A percentile compares a stretch with the other conserved stretches of the same genome.
These are phyloP conservation scores for Lactarius evosmus DNA, from an alignment of 768 basidiomycete genomes.

Conservation along the genomic window DNA sequence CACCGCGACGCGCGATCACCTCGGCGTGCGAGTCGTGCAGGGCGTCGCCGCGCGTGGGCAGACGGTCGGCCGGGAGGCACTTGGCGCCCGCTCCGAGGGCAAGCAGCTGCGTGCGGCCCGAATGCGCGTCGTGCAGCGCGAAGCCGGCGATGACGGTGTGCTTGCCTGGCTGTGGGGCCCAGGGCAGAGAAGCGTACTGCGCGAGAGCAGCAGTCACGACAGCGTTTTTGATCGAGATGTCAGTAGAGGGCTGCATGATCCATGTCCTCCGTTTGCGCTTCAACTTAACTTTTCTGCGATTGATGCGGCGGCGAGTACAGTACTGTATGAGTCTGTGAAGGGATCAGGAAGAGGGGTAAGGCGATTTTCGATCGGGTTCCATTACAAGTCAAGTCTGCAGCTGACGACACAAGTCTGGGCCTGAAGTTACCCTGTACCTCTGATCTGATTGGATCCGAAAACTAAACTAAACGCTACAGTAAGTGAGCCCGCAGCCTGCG, in stretches of 20 bases:
- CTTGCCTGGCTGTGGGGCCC: slow-evolving; percentile 51
- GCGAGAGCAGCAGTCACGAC: slow-evolving; percentile 42
- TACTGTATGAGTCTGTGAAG: not conserved
- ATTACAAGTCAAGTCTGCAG: not conserved
- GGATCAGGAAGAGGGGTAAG: not conserved
- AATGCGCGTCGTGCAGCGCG: slow-evolving; percentile 43
- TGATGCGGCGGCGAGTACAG: not conserved
- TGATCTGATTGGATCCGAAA: too few species aligned
- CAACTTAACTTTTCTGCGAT: not conserved
- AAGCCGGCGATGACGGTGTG: slow-evolving; percentile 62
- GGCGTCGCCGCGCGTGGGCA: slow-evolving; percentile 69
- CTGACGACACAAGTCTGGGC: not conserved
- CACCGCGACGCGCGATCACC: slow-evolving; percentile 79
- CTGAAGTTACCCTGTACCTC: not conserved
- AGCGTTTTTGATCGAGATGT: slow-evolving; percentile 26
- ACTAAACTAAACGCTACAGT: not conserved
- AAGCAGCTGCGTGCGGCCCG: slow-evolving; percentile 48
- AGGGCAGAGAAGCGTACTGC: slow-evolving; percentile 45
- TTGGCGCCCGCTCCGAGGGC: slow-evolving; percentile 83
- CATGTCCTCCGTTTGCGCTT: not conserved
- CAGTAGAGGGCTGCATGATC: slow-evolving; percentile 22
- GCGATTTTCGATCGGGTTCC: not conserved
- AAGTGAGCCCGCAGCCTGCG: not conserved
- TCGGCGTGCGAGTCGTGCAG: slow-evolving; percentile 93
- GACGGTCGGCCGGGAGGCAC: slow-evolving; percentile 62